phyloP scores from a whole-genome alignment of 1,139 yeast genomes.

The Protomyces arabidopsidicola region DNA sequence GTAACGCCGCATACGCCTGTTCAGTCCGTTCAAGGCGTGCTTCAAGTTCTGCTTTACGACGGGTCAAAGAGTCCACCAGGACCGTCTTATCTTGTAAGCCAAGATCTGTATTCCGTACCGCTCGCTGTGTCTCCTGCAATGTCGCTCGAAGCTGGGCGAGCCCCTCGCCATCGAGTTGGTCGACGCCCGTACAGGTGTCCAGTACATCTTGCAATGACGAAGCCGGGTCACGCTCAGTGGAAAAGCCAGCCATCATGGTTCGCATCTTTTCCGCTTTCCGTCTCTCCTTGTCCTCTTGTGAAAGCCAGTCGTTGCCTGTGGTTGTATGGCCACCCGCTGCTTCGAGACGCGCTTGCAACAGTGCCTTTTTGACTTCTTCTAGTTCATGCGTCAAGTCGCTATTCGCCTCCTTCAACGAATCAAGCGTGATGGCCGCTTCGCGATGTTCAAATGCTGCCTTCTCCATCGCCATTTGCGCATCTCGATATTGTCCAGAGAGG shows the following conservation, averaged over 20 bases:
- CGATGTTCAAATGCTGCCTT: conserved; percentile 37
- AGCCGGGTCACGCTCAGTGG: not conserved
- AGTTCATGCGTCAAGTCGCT: conserved; percentile 35
- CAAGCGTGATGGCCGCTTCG: conserved; percentile 37
- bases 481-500: conserved; percentile 29
- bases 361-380: conserved; percentile 32
- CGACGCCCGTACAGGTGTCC: conserved; percentile 1
- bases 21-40: conserved; percentile 8
- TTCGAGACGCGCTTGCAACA: conserved; percentile 30
- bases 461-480: conserved; percentile 36
- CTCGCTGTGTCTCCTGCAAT: not conserved
- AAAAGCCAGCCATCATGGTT: conserved; percentile 25
- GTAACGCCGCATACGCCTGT: conserved; percentile 1
- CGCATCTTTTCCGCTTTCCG: conserved; percentile 35
- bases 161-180: conserved; percentile 9
- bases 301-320: not conserved
- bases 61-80: not conserved
- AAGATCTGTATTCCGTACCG: conserved; percentile 2
- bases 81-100: conserved; percentile 6
- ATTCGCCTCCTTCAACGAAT: conserved; percentile 37
- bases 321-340: conserved; percentile 22
- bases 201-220: conserved; percentile 10
- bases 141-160: not conserved
- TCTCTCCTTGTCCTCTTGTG: conserved; percentile 32
- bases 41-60: conserved; percentile 16